These are phyloP conservation scores for Hordeum pubiflorum DNA, from an alignment of 202 grass and related monocot genomes.

Conservation along the genomic window DNA sequence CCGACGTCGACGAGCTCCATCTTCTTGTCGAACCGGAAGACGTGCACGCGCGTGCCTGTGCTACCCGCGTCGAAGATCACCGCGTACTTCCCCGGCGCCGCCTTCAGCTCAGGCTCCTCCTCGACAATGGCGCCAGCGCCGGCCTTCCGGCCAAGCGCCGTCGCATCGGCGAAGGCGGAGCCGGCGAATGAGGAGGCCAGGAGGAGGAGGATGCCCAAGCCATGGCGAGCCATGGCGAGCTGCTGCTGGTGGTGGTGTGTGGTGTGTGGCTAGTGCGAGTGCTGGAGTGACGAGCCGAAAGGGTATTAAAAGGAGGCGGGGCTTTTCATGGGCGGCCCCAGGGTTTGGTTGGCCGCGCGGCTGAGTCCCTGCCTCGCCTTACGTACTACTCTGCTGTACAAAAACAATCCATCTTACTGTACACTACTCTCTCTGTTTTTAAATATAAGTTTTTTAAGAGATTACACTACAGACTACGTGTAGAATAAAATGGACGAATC, in stretches of 20 bases:
- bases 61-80: not conserved
- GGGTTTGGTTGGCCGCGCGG: too few species aligned
- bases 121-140: not conserved
- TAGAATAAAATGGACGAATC: too few species aligned
- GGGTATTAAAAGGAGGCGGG: not conserved
- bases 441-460: too few species aligned
- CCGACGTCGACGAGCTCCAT: not conserved
- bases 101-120: not conserved
- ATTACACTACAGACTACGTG: too few species aligned
- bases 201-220: not conserved
- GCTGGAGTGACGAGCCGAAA: not conserved
- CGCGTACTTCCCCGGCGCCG: not conserved
- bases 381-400: too few species aligned
- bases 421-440: too few species aligned
- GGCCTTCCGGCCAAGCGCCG: not conserved
- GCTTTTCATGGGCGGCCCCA: not conserved
- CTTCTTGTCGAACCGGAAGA: not conserved
- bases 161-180: not conserved
- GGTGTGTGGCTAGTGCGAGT: not conserved
- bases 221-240: not conserved
- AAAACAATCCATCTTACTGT: too few species aligned
- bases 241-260: not conserved
- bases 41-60: not conserved
- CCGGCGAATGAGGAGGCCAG: not conserved
- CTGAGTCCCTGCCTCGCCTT: too few species aligned